These are phyloP conservation scores for Protomyces arabidopsidicola DNA, from an alignment of 1,139 yeast genomes.

Conservation along the genomic window DNA sequence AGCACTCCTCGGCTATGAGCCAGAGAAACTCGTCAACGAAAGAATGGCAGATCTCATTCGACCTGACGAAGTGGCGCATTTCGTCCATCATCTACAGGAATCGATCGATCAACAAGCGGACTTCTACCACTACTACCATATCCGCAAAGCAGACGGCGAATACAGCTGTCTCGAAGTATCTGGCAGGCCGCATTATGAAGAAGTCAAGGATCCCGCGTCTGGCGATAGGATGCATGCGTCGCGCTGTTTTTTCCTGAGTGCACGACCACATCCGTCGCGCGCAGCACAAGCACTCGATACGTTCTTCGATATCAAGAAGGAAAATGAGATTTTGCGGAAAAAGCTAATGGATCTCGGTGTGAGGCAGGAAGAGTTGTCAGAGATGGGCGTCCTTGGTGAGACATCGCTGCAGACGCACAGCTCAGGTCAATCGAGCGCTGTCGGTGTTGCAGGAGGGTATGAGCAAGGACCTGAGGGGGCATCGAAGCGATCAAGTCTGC, in stretches of 20 bases:
- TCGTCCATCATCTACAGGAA: slow-evolving; percentile 30
- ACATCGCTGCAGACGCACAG: too few relatives aligned
- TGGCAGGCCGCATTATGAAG: slow-evolving; percentile 31
- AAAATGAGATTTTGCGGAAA: slow-evolving; percentile 29
- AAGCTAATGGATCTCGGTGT: slow-evolving; percentile 8
- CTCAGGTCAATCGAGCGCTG: too few relatives aligned
- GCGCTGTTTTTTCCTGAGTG: slow-evolving; percentile 32
- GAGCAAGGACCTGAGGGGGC: too few relatives aligned
- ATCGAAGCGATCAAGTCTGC: neutral
- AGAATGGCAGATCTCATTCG: slow-evolving; percentile 34
- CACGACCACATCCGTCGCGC: slow-evolving; percentile 29
- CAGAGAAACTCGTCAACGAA: slow-evolving; percentile 31
- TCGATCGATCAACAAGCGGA: slow-evolving; percentile 1
- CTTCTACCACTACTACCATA: slow-evolving; percentile 21
- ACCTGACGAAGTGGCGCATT: slow-evolving; percentile 35
- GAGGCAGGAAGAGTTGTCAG: neutral
- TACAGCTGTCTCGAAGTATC: slow-evolving; percentile 28
- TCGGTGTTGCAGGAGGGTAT: too few relatives aligned
- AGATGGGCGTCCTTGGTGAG: neutral
- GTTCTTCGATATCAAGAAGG: slow-evolving; percentile 32
- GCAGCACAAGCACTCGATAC: slow-evolving; percentile 30
- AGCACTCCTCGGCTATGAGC: slow-evolving; percentile 32
- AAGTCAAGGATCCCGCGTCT: slow-evolving; percentile 4
- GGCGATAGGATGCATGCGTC: slow-evolving; percentile 19
- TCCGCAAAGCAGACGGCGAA: slow-evolving; percentile 21